Evolutionary conservation across 2,329 filamentous ascomycete genomes (phyloP), one percentile per base, ranked within the genome.

Genomic region (Xylaria arbuscula): DNA sequence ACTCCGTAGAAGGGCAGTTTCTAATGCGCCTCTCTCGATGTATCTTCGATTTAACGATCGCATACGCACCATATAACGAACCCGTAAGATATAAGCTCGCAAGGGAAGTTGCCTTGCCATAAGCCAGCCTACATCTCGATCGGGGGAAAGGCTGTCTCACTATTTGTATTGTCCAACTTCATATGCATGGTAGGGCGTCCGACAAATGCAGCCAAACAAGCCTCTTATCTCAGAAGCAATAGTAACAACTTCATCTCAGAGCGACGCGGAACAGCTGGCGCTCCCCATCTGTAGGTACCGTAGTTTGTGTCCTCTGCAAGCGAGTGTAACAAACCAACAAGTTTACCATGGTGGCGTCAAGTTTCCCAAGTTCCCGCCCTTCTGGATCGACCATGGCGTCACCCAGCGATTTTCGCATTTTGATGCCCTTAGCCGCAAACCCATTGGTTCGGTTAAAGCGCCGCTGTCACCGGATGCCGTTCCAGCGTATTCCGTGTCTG

Each of bases 301-400:
- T 53, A 32, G 55, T 13, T 17, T 47, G 42, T 19, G 9, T 54
- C 10, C 32, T 54, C 51, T 59, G 54, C 48, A 63, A 66, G 67
- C 58, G 67, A 66, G 32, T 40, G 50, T 51, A 58, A 34, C 45
- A 42, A 40, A 32, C 19, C 22, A 38, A 38, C 60, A 50, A 67
- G 51, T 47, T 50, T 66, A 60, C 53, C 54, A 38, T 47, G 32
- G 64, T 58, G 58, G 56, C 53, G 60, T 62, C 53, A 63, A 61
- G 36, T 40, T 6, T 59, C 36, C 68, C 66, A 69, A 66, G 66
- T 32, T 70, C 68, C 68, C 68, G 68, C 68, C 62, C 63, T 70
- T 66, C 66, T 70, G 69, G 69, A 62, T 70, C 55, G 62, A 69
- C 66, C 66, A 59, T 71, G 66, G 63, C 66, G 68, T 70, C 65